Conservation (phyloP, 2,329 filamentous ascomycete species). For the Fusarium liriodendri region DNA sequence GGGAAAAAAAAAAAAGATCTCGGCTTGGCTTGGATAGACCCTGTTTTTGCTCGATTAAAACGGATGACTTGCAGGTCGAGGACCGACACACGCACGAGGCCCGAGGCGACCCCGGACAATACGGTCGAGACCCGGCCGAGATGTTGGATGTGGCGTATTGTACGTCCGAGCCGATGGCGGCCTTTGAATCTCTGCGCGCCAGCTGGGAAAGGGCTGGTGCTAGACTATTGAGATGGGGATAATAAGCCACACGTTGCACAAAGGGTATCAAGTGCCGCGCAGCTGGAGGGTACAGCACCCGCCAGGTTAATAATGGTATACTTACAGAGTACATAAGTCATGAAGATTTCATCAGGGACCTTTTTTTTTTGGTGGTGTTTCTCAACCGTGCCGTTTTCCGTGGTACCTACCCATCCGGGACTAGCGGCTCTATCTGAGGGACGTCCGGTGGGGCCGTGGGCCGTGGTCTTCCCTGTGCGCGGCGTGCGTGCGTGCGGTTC, state of each 20-base stretch:
- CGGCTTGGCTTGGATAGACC: slow-evolving; percentile 3
- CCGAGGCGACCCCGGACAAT: slow-evolving; percentile 22
- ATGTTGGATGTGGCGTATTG: slow-evolving; percentile 33
- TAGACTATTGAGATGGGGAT: not conserved
- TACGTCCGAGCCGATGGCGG: slow-evolving; percentile 12
- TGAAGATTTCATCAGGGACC: slow-evolving; percentile 1
- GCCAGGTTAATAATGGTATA: not conserved
- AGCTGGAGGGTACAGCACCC: not conserved
- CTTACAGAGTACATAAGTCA: not conserved
- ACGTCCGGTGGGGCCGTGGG: slow-evolving; percentile 29
- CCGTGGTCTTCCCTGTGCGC: slow-evolving; percentile 35
- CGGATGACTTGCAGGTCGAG: slow-evolving; percentile 25
- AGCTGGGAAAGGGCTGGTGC: not conserved
- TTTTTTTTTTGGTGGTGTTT: slow-evolving; percentile 20
- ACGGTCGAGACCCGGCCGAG: slow-evolving; percentile 35
- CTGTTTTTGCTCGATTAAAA: not conserved
- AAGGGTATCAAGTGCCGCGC: not conserved
- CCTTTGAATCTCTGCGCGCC: slow-evolving; percentile 24
- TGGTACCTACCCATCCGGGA: slow-evolving; percentile 40
- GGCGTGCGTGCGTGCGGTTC: slow-evolving; percentile 26
- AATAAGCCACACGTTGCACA: not conserved
- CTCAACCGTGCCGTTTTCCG: slow-evolving; percentile 31
- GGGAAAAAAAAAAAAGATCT: not conserved
- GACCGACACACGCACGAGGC: not conserved
- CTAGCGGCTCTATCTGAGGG: slow-evolving; percentile 33